A percentile compares a stretch with the other conserved stretches of the same genome.
Evolutionary conservation across 148 eudicot genomes (phyloP).

Genomic region (Suaeda aralocaspica): DNA sequence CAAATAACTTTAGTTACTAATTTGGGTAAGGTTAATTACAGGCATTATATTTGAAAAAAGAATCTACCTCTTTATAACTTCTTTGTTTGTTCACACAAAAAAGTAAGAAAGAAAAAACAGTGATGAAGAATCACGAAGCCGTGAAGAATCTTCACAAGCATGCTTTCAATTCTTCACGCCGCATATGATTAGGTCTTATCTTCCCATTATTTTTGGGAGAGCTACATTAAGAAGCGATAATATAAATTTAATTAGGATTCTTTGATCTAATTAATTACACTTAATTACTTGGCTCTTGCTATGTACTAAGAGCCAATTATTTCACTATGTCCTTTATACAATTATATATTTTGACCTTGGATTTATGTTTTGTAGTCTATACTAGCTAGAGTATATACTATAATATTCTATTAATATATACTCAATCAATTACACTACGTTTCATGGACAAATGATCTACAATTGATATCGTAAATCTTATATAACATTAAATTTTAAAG

Average conservation of each 20-base stretch:
- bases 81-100: background rate
- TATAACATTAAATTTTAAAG: background rate
- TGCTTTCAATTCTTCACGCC: conserved; percentile 22
- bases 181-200: conserved; percentile 20
- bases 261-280: background rate
- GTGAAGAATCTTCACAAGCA: conserved; percentile 5
- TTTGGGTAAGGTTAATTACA: no score
- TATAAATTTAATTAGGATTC: background rate
- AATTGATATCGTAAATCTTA: conserved; percentile 6
- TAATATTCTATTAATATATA: no score
- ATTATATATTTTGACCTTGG: background rate
- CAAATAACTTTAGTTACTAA: no score
- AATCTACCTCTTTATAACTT: background rate
- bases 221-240: background rate
- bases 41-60: conserved; percentile 2
- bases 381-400: background rate
- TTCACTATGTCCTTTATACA: background rate
- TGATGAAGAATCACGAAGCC: conserved; percentile 13
- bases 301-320: conserved; percentile 9
- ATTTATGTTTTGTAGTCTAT: background rate
- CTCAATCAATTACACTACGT: background rate
- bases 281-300: conserved; percentile 12
- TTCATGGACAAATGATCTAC: background rate
- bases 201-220: background rate
- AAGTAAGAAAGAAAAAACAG: background rate